Base-by-base conservation (phyloP, 2,329 filamentous ascomycete species). In the Pseudogymnoascus sp. region DNA sequence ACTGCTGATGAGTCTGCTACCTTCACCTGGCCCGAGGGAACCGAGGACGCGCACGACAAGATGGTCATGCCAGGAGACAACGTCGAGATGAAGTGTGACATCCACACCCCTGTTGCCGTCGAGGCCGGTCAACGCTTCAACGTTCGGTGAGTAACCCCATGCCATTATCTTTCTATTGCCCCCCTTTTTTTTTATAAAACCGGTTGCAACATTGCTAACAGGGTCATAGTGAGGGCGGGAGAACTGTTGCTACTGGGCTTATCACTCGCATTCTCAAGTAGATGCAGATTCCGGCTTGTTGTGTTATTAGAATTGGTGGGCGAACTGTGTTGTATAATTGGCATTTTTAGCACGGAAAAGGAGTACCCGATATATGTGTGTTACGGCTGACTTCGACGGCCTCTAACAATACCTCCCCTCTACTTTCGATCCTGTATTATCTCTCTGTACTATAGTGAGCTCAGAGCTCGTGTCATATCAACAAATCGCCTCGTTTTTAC, bases 31-130 rank as follows among this genome's bases (percentile, higher is more conserved):
- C 91, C 93, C 62, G 93, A 95, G 72, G 90, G 89, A 67, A 88
- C 83, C 67, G 87, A 88, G 76, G 88, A 93, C 71, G 78, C 83
- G 65, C 75, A 82, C 67, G 80, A 79, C 77, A 93, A 91, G 83
- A 89, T 92, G 82, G 88, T 97, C 78, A 96, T 96, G 92, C 95
- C 95, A 61, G 95, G 95, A 77, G 95, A 99, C 85, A 99, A 99
- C 79, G 87, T 96, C 70, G 95, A 99, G 83, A 97, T 99, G 93
- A 81, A 95, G 68, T 89, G 92, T 76, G 86, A 88, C 72, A 87
- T 96, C 74, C 86, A 91, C 78, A 82, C 89, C 78, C 91, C 93
- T 67, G 85, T 96, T 73, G 93, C 93, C 65, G 79, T 97, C 67
- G 95, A 99, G 81, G 80, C 85, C 67, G 93, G 95, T 71, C 91